These are phyloP conservation scores for Plasmodium adleri DNA, from an alignment of 169 alveolate species.

Conservation along the genomic window DNA sequence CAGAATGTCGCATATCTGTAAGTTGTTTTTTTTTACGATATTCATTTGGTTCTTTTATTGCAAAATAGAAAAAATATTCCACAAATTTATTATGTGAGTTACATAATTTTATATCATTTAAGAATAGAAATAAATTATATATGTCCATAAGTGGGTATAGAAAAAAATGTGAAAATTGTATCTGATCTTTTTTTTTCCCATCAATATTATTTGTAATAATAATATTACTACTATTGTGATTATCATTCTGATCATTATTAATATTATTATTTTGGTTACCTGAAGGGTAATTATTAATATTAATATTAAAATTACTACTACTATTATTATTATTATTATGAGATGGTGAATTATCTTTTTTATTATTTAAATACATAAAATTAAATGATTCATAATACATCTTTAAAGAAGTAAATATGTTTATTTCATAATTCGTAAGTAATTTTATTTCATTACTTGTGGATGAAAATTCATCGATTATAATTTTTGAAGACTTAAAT, in stretches of 20 bases:
- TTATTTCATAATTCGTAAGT: slow-evolving; percentile 68
- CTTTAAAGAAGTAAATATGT: slow-evolving; percentile 59
- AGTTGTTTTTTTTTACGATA: background rate
- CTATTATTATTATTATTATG: background rate
- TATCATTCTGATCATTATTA: background rate
- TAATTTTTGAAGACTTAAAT: slow-evolving; percentile 61
- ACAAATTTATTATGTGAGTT: slow-evolving; percentile 40
- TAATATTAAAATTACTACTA: background rate
- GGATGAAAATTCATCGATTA: slow-evolving; percentile 59
- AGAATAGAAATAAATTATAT: slow-evolving; percentile 51
- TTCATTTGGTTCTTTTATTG: slow-evolving; percentile 10
- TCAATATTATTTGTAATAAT: no score
- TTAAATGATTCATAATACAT: slow-evolving; percentile 71
- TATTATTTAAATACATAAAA: slow-evolving; percentile 35
- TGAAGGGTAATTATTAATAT: slow-evolving; percentile 8
- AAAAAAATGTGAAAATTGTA: slow-evolving; percentile 68
- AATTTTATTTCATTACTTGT: slow-evolving; percentile 41
- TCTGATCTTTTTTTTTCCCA: background rate
- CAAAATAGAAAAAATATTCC: slow-evolving; percentile 53
- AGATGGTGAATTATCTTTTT: slow-evolving; percentile 1
- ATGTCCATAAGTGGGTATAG: slow-evolving; percentile 44
- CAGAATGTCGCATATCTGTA: background rate
- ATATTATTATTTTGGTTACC: background rate
- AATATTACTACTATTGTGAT: background rate
- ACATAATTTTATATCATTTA: slow-evolving; percentile 51